Evolutionary conservation across 805 yeast species (phyloP), one percentile per base, ranked within the genome.

Genomic region (Myxozyma vanderwaltii): DNA sequence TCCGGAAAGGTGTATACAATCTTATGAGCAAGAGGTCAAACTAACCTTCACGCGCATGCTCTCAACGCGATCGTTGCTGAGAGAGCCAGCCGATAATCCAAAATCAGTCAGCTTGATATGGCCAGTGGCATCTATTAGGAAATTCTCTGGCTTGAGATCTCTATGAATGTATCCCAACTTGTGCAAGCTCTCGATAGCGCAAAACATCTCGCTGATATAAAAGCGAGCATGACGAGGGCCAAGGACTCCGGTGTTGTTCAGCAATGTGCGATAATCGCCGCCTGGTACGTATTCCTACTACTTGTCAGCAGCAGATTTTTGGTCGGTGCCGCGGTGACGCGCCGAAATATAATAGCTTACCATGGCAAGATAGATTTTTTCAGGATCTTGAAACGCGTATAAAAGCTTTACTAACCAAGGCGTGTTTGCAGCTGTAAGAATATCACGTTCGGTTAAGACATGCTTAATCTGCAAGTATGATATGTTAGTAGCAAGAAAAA

Each of bases 41-140:
- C 26, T 79, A 64, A 83, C 76, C 67, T 82, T 79, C 49, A 88
- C 72, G 68, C 89, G 82, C 96, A 94, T 89, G 69, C 94, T 86
- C 72, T 94, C 97, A 61, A 94, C 91, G 69, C 97, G 82, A 67
- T 91, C 96, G 66, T 84, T 86, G 26, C 96, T 89, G 49, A 94
- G 92, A 8, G 95, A 85, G 41, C 99, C 99, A 0, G 97, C 94
- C 12, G 99, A 98, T 55, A 94, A 78, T 13, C 99, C 99, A 74
- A 94, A 94, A 75, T 94, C 99, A 0, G 98, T 91, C 43, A 89
- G 76, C 31, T 89, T 86, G 59, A 90, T 76, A 70, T 90, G 94
- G 0, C 96, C 97, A 13, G 77, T 71, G 1, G 82, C 77, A 68
- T 89, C 89, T 40, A 90, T 76, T 68, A 91, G 75, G 68, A 96